Evolutionary conservation across 2,329 filamentous ascomycete species (phyloP).

Genomic region (Aspergillus sp.): DNA sequence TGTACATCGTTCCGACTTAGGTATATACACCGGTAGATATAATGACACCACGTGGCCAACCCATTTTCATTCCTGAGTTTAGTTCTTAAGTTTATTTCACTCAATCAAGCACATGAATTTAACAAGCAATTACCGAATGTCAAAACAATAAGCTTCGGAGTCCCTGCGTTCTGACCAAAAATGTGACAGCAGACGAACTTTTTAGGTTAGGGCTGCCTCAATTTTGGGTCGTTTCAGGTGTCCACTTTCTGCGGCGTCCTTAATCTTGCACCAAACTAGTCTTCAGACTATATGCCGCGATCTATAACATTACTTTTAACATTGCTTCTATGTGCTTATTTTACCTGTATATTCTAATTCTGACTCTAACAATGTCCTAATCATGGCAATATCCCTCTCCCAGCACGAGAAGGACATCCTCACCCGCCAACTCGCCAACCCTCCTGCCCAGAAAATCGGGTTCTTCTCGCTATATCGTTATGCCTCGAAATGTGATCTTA

Average conservation of each 20-base stretch:
- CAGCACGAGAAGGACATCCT: slow-evolving; percentile 53
- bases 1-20: background rate
- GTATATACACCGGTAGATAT: too few relatives aligned
- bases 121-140: background rate
- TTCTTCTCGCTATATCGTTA: slow-evolving; percentile 60
- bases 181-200: background rate
- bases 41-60: too few relatives aligned
- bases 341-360: too few relatives aligned
- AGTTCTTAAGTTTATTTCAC: too few relatives aligned
- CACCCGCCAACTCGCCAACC: slow-evolving; percentile 58
- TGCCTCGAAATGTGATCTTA: slow-evolving; percentile 54
- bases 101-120: too few relatives aligned
- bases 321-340: too few relatives aligned
- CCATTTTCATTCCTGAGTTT: too few relatives aligned
- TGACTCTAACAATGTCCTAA: background rate
- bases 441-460: slow-evolving; percentile 51
- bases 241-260: background rate
- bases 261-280: background rate
- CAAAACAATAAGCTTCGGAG: background rate
- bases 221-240: background rate
- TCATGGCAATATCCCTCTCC: background rate
- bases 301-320: too few relatives aligned
- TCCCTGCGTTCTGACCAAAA: background rate
- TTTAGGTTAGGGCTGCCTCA: background rate
- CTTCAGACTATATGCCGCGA: too few relatives aligned